phyloP scores from a whole-genome alignment of 2,329 filamentous ascomycete genomes.

The Calonectria montana region DNA sequence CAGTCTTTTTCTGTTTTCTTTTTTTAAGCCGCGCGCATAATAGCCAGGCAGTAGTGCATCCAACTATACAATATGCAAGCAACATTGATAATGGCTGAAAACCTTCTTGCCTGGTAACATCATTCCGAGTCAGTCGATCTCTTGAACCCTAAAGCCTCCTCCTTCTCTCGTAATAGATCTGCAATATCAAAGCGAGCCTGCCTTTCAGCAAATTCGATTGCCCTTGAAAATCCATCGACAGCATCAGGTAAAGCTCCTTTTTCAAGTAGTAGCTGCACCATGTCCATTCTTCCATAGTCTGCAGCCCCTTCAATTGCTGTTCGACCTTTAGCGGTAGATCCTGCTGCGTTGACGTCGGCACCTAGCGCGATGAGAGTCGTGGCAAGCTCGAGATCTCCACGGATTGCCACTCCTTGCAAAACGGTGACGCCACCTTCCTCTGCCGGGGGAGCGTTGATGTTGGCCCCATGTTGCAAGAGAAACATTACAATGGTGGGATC shows the following conservation, averaged over 20 bases:
- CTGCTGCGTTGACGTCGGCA: slow-evolving; percentile 1
- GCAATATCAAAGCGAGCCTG: neutral
- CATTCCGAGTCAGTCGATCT: neutral
- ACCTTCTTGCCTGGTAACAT: neutral
- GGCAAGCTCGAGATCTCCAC: slow-evolving; percentile 14
- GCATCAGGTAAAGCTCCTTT: slow-evolving; percentile 1
- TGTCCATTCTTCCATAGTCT: slow-evolving; percentile 21
- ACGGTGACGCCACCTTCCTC: slow-evolving; percentile 7
- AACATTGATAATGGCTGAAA: no score
- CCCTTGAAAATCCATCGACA: neutral
- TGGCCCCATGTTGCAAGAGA: neutral
- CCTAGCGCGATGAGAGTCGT: neutral
- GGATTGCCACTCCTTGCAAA: slow-evolving; percentile 17
- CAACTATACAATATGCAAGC: no score
- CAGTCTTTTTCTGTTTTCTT: no score
- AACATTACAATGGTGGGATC: neutral
- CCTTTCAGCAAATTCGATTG: slow-evolving; percentile 10
- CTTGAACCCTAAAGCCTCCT: neutral
- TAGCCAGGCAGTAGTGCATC: no score
- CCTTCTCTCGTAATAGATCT: neutral
- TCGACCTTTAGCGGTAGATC: neutral
- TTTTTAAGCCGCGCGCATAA: no score
- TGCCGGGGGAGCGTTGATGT: slow-evolving; percentile 6
- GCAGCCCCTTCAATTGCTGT: slow-evolving; percentile 23
- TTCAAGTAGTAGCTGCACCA: slow-evolving; percentile 18